Base-by-base conservation (phyloP, 176 grass and related monocot genomes). In the Leersia perrieri region DNA sequence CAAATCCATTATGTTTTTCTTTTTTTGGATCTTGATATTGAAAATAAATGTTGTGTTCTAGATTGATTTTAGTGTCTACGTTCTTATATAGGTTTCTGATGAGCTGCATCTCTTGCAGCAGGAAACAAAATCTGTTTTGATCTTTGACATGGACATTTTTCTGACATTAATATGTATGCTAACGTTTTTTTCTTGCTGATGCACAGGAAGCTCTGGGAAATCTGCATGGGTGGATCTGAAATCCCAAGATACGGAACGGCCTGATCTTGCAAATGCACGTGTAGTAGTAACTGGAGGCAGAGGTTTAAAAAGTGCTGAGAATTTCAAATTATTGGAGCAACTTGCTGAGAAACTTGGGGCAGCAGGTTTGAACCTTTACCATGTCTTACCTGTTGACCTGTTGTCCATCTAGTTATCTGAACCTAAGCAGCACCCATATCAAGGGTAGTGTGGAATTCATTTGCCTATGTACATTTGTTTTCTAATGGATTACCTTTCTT, bases 331-430 rank as follows among this genome's bases (percentile, higher is more conserved):
- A 55, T 81, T 95, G 42, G 96, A 95, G 87, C 92, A 91, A 69
- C 92, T 99, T 77, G 92, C 96, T n/a, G 90, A 99, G 82, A 99
- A 99, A 84, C 90, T 99, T 86, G 92, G 90, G 28, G 96, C 96
- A 71, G 92, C 92, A 87, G 92, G 96, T 95, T 84, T 71, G 41
- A 25, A 60, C 31, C 69, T 76, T 5, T 5, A 16, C 33, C 68
- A 3, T 2, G 0, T 15, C 0, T 3, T 5, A n/a, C n/a, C n/a
- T n/a, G n/a, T n/a, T n/a, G n/a, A n/a, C 30, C 12, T 5, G 9
- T 74, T 67, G 0, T 27, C 78, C 65, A 58, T 57, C 13, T 7
- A 49, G 12, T 5, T 15, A 0, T 33, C 14, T 33, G 9, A 49
- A 60, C 45, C 22, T 66, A 49, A 2, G 10, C 49, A 38, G 28